Evolutionary conservation across 176 grass and related monocot genomes (phyloP).

Genomic region (Eragrostis nindensis): DNA sequence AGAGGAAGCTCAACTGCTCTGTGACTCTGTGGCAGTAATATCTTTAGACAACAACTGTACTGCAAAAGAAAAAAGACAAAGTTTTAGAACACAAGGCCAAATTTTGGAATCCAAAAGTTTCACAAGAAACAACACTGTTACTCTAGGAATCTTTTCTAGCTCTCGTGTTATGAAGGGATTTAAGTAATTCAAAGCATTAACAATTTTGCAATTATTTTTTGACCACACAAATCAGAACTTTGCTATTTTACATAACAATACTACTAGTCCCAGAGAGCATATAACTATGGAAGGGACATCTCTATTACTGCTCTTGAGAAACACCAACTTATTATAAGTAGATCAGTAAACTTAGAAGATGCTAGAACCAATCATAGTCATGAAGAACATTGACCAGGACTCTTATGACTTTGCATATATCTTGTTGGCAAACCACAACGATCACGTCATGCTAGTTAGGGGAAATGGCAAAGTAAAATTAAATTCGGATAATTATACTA

Average conservation of each 20-base stretch:
- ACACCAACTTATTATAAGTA: background rate
- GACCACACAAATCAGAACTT: background rate
- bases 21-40: slow-evolving; percentile 2
- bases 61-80: slow-evolving; percentile 12
- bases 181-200: background rate
- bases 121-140: background rate
- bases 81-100: background rate
- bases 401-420: no score
- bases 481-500: background rate
- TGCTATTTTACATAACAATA: slow-evolving; percentile 4
- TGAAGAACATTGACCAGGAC: background rate
- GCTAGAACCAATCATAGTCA: background rate
- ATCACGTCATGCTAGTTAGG: background rate
- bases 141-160: background rate
- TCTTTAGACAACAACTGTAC: slow-evolving; percentile 30
- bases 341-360: background rate
- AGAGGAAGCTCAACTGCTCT: slow-evolving; percentile 1
- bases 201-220: background rate
- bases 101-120: background rate
- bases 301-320: background rate
- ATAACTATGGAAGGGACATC: background rate
- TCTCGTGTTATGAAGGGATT: background rate
- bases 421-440: background rate
- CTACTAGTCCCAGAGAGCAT: background rate
- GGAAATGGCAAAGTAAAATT: slow-evolving; percentile 10